Percentiles rank a stretch among this genome's conserved stretches.
Conservation (phyloP, 257 asterid genomes). For the Plantago elongata region DNA sequence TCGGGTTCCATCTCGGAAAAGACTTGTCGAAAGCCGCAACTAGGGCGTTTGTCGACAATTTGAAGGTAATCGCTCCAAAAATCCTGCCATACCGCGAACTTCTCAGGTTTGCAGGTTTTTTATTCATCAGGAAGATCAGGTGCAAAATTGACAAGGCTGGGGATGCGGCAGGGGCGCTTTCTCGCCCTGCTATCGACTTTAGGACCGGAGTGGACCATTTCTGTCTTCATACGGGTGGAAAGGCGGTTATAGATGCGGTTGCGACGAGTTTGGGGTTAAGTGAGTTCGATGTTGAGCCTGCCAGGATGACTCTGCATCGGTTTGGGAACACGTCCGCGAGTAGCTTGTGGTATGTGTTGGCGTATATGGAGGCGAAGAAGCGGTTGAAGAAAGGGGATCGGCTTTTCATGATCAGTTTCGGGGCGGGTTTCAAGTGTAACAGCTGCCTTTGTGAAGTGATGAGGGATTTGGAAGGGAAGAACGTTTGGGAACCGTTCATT, state of each 20-base stretch:
- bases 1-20: slow-evolving; percentile 70
- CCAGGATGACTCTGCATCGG: slow-evolving; percentile 91
- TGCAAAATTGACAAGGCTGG: slow-evolving; percentile 29
- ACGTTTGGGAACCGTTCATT: slow-evolving; percentile 64
- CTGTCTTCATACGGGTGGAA: slow-evolving; percentile 94
- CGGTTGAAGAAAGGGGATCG: slow-evolving; percentile 70
- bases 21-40: slow-evolving; percentile 77
- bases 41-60: slow-evolving; percentile 64
- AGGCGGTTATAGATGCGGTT: slow-evolving; percentile 82
- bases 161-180: slow-evolving; percentile 11
- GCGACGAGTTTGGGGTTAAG: slow-evolving; percentile 41
- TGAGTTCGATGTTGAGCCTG: slow-evolving; percentile 83
- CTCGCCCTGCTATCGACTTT: slow-evolving; percentile 51
- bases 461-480: slow-evolving; percentile 51
- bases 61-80: slow-evolving; percentile 59
- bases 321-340: slow-evolving; percentile 94
- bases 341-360: slow-evolving; percentile 87
- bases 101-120: slow-evolving; percentile 31
- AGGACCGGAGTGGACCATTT: slow-evolving; percentile 77
- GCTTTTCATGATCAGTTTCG: slow-evolving; percentile 80
- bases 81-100: slow-evolving; percentile 63
- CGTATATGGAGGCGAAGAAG: slow-evolving; percentile 78
- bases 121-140: slow-evolving; percentile 19
- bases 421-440: slow-evolving; percentile 95
- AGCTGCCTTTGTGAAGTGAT: slow-evolving; percentile 87